These are phyloP conservation scores for Turritis glabra DNA, from an alignment of 345 rosid genomes.

Conservation along the genomic window DNA sequence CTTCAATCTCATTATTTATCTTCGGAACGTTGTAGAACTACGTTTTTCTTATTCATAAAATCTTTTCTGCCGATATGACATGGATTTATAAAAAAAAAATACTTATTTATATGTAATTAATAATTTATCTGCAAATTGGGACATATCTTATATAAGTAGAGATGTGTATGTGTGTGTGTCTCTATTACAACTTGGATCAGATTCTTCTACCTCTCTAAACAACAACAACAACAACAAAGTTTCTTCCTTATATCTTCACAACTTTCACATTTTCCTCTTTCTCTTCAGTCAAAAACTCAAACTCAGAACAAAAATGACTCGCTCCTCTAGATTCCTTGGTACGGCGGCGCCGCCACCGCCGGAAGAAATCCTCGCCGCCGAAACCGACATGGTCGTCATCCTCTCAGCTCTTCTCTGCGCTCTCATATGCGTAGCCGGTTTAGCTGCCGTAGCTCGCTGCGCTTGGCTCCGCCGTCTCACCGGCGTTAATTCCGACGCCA, in stretches of 20 bases:
- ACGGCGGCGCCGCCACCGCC: conserved; percentile 45
- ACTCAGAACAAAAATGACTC: conserved; percentile 35
- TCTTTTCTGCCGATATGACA: conserved; percentile 19
- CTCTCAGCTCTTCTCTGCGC: conserved; percentile 79
- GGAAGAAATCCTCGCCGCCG: conserved; percentile 42
- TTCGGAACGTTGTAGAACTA: conserved; percentile 18
- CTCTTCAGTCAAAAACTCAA: neutral
- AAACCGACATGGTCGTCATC: conserved; percentile 67
- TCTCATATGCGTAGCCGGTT: conserved; percentile 65
- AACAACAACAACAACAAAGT: neutral
- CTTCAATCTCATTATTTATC: conserved; percentile 17
- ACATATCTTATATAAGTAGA: conserved; percentile 24
- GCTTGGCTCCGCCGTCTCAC: conserved; percentile 58
- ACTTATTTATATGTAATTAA: neutral
- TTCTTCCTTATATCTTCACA: neutral
- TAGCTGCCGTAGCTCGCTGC: conserved; percentile 70
- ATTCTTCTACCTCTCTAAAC: conserved; percentile 24
- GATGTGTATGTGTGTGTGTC: conserved; percentile 29
- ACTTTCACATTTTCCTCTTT: neutral
- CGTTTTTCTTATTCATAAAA: conserved; percentile 4
- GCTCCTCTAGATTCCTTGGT: conserved; percentile 44
- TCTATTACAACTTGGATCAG: conserved; percentile 24
- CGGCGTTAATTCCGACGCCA: conserved; percentile 23
- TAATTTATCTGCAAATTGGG: conserved; percentile 20
- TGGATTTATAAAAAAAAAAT: conserved; percentile 4